Base-by-base conservation (phyloP, 2,329 filamentous ascomycete species). In the Monosporascus sp. region DNA sequence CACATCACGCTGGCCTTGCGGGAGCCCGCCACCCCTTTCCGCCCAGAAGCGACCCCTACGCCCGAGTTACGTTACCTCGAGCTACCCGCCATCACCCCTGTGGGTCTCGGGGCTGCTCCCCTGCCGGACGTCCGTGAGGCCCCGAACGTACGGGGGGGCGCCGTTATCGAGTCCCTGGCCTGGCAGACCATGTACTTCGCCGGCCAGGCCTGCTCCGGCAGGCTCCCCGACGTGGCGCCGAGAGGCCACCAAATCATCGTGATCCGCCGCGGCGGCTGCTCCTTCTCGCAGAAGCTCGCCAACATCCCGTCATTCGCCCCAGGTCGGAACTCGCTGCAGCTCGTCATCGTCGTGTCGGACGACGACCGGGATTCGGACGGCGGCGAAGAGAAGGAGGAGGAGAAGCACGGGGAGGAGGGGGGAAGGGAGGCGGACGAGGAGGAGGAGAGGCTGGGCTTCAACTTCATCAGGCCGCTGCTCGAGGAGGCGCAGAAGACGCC, bases 251-350 rank as follows among this genome's bases (percentile, higher is more conserved):
- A 96, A 50, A 77, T 97, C 55, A 85, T 99, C 54, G 81, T 96
- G 49, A 78, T 97, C 62, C 85, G 82, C 27, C 85, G 94, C 6
- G 93, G 94, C 39, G 85, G 83, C 1, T 99, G 94, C 73, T 87
- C 81, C 24, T 97, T 97, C 70, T 86, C 82, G 37, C 74, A 87
- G 27, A 99, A 99, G 69, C 74, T 97, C 1, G 78, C 80, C 50
- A 92, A 90, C 59, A 91, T 97, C n/a, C 91, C 93, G 1, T 81
- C 83, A 9, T 93, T 86, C 66, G 77, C 84, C 1, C 85, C 88
- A 0, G 75, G 77, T 0, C 68, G 76, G 0, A 67, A 70, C 3
- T 78, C 85, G 1, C 74, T 97, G 18, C 89, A 96, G 68, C 79
- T 97, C 3, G 90, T 97, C 27, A 74, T 97, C 44, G 73, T 97